Evolutionary conservation across 139 green algal genomes (phyloP), one percentile per base, ranked within the genome.

Genomic region (Picochlorum sp.): DNA sequence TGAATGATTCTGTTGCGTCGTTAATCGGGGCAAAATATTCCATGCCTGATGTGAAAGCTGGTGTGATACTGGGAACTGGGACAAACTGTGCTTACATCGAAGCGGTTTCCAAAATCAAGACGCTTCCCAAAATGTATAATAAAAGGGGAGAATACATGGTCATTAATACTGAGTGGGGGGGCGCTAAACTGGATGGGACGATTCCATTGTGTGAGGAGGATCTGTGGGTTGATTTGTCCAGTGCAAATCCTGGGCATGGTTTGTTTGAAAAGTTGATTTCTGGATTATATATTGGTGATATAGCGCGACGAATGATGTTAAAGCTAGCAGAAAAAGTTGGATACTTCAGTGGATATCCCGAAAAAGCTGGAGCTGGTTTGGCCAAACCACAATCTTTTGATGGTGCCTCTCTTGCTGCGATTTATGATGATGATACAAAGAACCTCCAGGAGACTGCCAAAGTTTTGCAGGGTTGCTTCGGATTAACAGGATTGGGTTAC

Each of bases 221-320:
- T 67, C 16, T 64, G 44, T 74, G 73, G 51, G 50, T 94, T 44
- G 81, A 91, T 50, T 77, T 57, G 35, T 72, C 63, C 47, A 85
- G 71, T 54, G 41, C 57, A 6, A 74, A 73, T 55, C 53, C 69
- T 59, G 67, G 67, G 45, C 24, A 56, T 51, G 79, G 84, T 65
- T 32, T 81, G 39, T 90, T 93, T 73, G 89, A 96, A 77, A 96
- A 96, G 75, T 61, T 94, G 59, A 83, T 94, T 26, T 73, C 61
- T 7, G 89, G 89, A 6, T 79, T 96, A 73, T 95, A 89, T 67
- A 68, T 96, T 37, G 89, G 89, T 0, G 89, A 96, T 52, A 64
- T 89, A 8, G 84, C 81, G 8, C 72, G 89, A 13, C 74, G 79
- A 55, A 67, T 91, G 18, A 60, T 96, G 59, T 60, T 88, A 2